Evolutionary conservation across 1,139 yeast genomes (phyloP).

Genomic region (Zygosaccharomyces sapae): DNA sequence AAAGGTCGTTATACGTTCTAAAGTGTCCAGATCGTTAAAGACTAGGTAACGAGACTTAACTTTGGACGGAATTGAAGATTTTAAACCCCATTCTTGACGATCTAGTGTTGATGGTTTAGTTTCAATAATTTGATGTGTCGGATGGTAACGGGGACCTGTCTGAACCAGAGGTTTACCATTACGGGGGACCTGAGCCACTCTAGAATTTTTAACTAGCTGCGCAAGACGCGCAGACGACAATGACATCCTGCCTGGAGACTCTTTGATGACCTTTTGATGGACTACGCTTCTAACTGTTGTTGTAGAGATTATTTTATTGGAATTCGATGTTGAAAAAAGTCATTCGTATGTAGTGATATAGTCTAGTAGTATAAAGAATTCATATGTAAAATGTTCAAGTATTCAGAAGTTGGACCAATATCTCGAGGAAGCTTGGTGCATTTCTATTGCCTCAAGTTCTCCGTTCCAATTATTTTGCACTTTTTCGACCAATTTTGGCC

Average conservation of each 20-base stretch:
- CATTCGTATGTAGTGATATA: not conserved
- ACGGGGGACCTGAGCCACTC: slow-evolving; percentile 30
- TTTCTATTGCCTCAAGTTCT: no score
- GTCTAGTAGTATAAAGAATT: slow-evolving; percentile 13
- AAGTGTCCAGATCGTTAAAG: slow-evolving; percentile 49
- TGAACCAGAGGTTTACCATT: slow-evolving; percentile 23
- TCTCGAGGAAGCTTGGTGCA: no score
- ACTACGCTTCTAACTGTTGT: no score
- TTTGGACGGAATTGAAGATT: slow-evolving; percentile 51
- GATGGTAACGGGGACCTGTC: slow-evolving; percentile 31
- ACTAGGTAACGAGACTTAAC: slow-evolving; percentile 47
- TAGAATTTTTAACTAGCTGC: slow-evolving; percentile 25
- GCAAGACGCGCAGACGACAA: slow-evolving; percentile 9
- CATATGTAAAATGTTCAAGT: slow-evolving; percentile 25
- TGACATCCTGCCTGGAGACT: not conserved
- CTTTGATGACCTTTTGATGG: no score
- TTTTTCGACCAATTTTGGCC: no score
- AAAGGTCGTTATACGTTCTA: slow-evolving; percentile 50
- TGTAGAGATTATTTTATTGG: no score
- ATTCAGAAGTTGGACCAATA: no score
- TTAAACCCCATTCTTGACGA: slow-evolving; percentile 63
- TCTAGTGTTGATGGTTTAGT: slow-evolving; percentile 52
- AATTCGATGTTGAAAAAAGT: not conserved
- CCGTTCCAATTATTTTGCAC: no score
- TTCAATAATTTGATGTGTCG: slow-evolving; percentile 56